phyloP scores from a whole-genome alignment of 768 basidiomycete species.

The Nidularia pulvinata region DNA sequence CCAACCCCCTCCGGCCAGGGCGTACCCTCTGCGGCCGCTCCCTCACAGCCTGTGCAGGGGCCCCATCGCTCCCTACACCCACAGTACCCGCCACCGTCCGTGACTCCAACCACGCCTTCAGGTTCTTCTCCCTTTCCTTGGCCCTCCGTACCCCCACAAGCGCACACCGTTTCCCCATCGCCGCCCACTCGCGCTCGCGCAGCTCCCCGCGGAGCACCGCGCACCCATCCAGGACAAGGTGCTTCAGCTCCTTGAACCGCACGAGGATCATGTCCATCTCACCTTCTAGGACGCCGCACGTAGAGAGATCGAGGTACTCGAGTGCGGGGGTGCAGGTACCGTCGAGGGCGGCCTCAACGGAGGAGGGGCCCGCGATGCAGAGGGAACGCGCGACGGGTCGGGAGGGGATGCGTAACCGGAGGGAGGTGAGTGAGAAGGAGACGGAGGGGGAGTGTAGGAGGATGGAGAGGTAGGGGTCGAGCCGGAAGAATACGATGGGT shows the following conservation, averaged over 20 bases:
- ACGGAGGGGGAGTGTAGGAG: constrained; percentile 47
- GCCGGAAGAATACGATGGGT: constrained; percentile 82
- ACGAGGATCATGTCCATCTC: constrained; percentile 57
- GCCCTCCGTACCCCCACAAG: constrained; percentile 60
- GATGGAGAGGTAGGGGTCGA: constrained; percentile 47
- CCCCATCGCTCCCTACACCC: constrained; percentile 4
- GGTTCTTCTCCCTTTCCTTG: constrained; percentile 63
- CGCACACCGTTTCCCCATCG: constrained; percentile 62
- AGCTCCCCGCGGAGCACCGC: constrained; percentile 50
- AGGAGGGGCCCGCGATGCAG: constrained; percentile 11
- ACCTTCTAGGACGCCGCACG: constrained; percentile 51
- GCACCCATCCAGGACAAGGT: constrained; percentile 76
- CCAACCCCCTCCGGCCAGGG: constrained; percentile 60
- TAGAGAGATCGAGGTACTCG: constrained; percentile 74
- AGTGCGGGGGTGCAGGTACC: constrained; percentile 42
- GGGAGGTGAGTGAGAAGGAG: constrained; percentile 47
- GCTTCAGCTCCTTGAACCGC: constrained; percentile 48
- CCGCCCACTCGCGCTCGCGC: constrained; percentile 55
- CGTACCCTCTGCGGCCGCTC: constrained; percentile 16
- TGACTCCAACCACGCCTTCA: constrained; percentile 50
- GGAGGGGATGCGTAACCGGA: constrained; percentile 74
- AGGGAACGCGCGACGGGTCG: constrained; percentile 53
- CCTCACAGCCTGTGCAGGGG: not conserved
- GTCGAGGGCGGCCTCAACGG: constrained; percentile 3
- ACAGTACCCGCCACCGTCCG: constrained; percentile 8